These are phyloP conservation scores for Syncephalastrum sp. DNA, from an alignment of 371 early-diverging fungal species.

Conservation along the genomic window DNA sequence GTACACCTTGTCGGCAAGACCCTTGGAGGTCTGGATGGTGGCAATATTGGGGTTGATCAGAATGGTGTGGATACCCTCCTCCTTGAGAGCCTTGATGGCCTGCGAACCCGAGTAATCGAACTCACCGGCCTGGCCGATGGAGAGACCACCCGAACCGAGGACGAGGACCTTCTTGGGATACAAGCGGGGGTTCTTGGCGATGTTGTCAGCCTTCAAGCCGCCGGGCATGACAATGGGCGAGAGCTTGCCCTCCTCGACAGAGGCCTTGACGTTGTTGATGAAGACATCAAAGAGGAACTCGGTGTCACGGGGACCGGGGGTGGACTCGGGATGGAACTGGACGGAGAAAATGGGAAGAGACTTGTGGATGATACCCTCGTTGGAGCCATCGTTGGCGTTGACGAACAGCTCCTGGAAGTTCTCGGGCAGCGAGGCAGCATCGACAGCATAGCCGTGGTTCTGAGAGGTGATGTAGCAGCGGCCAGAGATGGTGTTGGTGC, in stretches of 20 bases:
- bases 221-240: slow-evolving; percentile 76
- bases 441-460: slow-evolving; percentile 97
- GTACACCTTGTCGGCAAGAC: slow-evolving; percentile 90
- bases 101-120: slow-evolving; percentile 96
- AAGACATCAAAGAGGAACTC: slow-evolving; percentile 95
- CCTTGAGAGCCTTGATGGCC: slow-evolving; percentile 95
- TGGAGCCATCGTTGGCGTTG: slow-evolving; percentile 97
- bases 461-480: slow-evolving; percentile 97
- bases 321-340: slow-evolving; percentile 98
- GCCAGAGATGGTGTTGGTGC: slow-evolving; percentile 91
- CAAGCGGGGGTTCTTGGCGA: slow-evolving; percentile 48
- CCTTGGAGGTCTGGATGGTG: slow-evolving; percentile 94
- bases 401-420: slow-evolving; percentile 90
- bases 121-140: slow-evolving; percentile 98
- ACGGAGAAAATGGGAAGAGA: slow-evolving; percentile 92
- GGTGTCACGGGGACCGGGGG: slow-evolving; percentile 97
- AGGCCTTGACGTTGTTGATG: slow-evolving; percentile 73
- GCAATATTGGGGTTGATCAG: slow-evolving; percentile 97
- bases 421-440: slow-evolving; percentile 72
- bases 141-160: slow-evolving; percentile 91
- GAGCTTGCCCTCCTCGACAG: slow-evolving; percentile 68
- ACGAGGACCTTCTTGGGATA: slow-evolving; percentile 88
- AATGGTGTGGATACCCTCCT: slow-evolving; percentile 85
- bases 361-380: slow-evolving; percentile 95
- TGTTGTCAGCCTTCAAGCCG: slow-evolving; percentile 50